Conservation (phyloP, 1,284 basidiomycete species). For the Ceratobasidium papillatum region DNA sequence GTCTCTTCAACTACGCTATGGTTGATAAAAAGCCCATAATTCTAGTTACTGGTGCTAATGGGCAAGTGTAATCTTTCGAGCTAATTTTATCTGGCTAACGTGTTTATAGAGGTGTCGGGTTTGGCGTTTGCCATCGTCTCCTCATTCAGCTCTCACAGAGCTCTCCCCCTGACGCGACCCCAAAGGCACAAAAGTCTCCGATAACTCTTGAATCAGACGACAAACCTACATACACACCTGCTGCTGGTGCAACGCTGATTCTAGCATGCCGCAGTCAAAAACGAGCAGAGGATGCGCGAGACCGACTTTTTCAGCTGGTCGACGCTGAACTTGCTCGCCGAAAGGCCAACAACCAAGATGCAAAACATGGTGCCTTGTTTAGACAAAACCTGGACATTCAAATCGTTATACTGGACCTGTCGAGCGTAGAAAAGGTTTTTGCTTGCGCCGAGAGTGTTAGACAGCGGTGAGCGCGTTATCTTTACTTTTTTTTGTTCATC, state of each 20-base stretch:
- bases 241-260: slow-evolving; percentile 74
- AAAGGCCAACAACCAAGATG: slow-evolving; percentile 49
- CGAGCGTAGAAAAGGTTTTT: slow-evolving; percentile 68
- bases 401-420: slow-evolving; percentile 72
- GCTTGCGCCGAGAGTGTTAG: slow-evolving; percentile 67
- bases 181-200: slow-evolving; percentile 51
- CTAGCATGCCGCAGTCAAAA: slow-evolving; percentile 79
- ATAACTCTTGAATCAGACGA: slow-evolving; percentile 26
- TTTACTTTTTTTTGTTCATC: not conserved
- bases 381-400: slow-evolving; percentile 68
- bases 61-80: slow-evolving; percentile 55
- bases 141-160: slow-evolving; percentile 70
- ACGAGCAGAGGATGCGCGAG: slow-evolving; percentile 70
- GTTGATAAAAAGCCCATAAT: slow-evolving; percentile 53
- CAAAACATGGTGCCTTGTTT: slow-evolving; percentile 66
- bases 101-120: slow-evolving; percentile 78
- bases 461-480: slow-evolving; percentile 59
- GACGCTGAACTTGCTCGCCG: slow-evolving; percentile 61
- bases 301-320: slow-evolving; percentile 62
- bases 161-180: slow-evolving; percentile 60
- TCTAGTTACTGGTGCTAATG: slow-evolving; percentile 74
- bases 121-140: slow-evolving; percentile 84
- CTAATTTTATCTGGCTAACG: slow-evolving; percentile 17
- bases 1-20: not conserved
- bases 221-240: slow-evolving; percentile 48